These are phyloP conservation scores for Protostelium mycophagum DNA, from an alignment of 78 protist genomes.

Conservation along the genomic window DNA sequence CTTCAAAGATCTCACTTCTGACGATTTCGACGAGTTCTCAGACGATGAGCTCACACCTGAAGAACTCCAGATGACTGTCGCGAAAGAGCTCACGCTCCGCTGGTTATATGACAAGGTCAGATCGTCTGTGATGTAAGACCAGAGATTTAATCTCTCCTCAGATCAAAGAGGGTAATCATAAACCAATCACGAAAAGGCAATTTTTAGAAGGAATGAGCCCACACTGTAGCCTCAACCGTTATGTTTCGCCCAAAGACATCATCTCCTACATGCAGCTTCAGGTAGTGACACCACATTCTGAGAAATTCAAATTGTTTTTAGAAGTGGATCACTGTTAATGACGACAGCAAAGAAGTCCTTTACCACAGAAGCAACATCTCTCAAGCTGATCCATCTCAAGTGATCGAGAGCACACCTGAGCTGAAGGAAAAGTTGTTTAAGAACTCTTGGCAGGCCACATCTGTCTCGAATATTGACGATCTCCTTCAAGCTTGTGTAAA, in stretches of 20 bases:
- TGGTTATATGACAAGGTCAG: not conserved
- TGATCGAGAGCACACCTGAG: not conserved
- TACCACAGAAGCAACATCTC: not conserved
- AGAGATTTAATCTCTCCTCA: not conserved
- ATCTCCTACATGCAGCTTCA: not conserved
- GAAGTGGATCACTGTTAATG: not conserved
- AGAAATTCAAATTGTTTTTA: too few relatives aligned
- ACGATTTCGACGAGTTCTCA: not conserved
- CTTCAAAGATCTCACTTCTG: not conserved
- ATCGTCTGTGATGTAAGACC: not conserved
- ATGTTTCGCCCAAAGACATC: not conserved
- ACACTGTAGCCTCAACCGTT: not conserved
- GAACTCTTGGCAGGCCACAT: not conserved
- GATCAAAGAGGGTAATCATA: not conserved
- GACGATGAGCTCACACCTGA: not conserved
- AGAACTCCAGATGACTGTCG: not conserved
- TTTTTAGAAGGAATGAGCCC: not conserved
- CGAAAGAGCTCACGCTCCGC: not conserved
- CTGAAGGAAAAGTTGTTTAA: not conserved
- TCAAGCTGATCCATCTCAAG: not conserved
- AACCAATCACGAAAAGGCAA: not conserved
- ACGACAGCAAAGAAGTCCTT: not conserved
- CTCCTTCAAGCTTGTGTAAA: not conserved
- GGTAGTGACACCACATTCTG: not conserved
- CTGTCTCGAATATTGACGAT: not conserved